Base-by-base conservation (phyloP, 2,329 filamentous ascomycete species). In the Epichloe gansuensis region DNA sequence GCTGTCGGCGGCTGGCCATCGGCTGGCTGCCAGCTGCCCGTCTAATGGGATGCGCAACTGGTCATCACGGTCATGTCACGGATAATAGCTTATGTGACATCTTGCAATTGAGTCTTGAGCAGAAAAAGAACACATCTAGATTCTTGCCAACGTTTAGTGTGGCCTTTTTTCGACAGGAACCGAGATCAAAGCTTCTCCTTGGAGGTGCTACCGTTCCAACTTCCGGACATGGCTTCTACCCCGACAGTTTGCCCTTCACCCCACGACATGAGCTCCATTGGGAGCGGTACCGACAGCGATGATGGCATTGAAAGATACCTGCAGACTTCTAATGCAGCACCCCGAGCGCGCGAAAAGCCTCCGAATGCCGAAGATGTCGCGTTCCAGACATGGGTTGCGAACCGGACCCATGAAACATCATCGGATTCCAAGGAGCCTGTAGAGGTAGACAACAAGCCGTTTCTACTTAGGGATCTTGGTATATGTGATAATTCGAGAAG, bases 401-500 rank as follows among this genome's bases (percentile, higher is more conserved):
- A 49, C 23, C 13, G 17, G 17, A 43, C 34, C 5, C 38, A 13
- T 5, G 31, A 45, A 13, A 37, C 15, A 31, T 23, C 31, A 15
- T 43, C 23, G 37, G 8, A 7, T 28, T 37, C n/a, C 37, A 38
- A 23, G 3, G 28, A 31, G 21, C 37, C 5, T 15, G 5, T 39
- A 37, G 7, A 37, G 4, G 39, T 23, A n/a, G 46, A 52, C 51
- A 9, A 31, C 34, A 38, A 41, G 13, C 6, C 44, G 48, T 41
- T 17, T 25, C 13, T 12, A 15, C 41, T 41, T 3, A 12, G 3
- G 21, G 17, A 45, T 28, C 9, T 9, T 13, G 21, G n/a, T 13
- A 17, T 25, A 28, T 9, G 13, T 28, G 38, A 12, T n/a, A 31
- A 52, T 48, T 13, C 28, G 31, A 65, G 68, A 23, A 72, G 69